Percentiles rank a stretch among this genome's conserved stretches.
phyloP scores from a whole-genome alignment of 1,139 yeast species.

The Debaryomyces robertsiae region DNA sequence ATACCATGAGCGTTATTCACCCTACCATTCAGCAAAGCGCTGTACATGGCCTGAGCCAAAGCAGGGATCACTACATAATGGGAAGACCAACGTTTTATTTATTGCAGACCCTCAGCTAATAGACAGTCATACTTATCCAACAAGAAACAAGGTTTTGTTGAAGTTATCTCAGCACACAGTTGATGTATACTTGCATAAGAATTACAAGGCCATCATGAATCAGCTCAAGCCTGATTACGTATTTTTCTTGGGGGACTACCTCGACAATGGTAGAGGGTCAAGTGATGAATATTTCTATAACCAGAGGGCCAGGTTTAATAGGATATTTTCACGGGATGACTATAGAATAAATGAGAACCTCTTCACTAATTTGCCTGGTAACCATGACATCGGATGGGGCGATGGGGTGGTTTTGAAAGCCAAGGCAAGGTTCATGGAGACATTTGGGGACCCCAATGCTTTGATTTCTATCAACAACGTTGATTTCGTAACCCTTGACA shows the following conservation, averaged over 20 bases:
- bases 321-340: conserved; percentile 32
- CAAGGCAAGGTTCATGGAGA: conserved; percentile 38
- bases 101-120: conserved; percentile 53
- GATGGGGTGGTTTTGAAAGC: conserved; percentile 44
- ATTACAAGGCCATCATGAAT: conserved; percentile 41
- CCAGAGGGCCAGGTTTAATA: conserved; percentile 42
- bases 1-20: conserved; percentile 38
- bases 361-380: conserved; percentile 50
- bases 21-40: conserved; percentile 27
- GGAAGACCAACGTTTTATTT: conserved; percentile 31
- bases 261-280: conserved; percentile 55
- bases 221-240: conserved; percentile 47
- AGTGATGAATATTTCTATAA: conserved; percentile 39
- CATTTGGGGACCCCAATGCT: conserved; percentile 46
- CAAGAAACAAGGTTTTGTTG: conserved; percentile 38
- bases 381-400: conserved; percentile 61
- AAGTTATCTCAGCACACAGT: conserved; percentile 50
- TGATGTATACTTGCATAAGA: conserved; percentile 50
- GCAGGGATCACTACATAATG: conserved; percentile 11
- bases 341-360: conserved; percentile 29
- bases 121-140: conserved; percentile 54
- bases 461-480: conserved; percentile 36
- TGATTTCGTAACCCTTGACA: conserved; percentile 49
- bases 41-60: conserved; percentile 36
- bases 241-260: conserved; percentile 54